Conservation (phyloP, 805 yeast species). For the Wickerhamomyces subpelliculosus region DNA sequence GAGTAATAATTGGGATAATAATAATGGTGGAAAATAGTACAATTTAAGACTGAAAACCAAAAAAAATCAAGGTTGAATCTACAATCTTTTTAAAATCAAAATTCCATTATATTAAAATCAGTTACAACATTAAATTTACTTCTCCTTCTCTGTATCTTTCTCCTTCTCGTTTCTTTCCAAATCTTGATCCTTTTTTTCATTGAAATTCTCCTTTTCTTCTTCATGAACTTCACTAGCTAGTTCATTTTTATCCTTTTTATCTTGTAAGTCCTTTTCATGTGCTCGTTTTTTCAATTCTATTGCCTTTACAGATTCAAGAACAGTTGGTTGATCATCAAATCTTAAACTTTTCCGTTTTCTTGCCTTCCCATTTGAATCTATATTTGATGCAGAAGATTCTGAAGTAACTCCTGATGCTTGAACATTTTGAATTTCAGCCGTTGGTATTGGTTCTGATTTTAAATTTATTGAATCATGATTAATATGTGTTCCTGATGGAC, state of each 20-base stretch:
- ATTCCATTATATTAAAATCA: too few species aligned
- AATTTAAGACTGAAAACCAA: too few species aligned
- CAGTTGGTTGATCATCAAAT: constrained; percentile 33
- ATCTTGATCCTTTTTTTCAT: background rate
- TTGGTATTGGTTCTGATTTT: constrained; percentile 8
- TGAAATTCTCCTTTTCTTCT: background rate
- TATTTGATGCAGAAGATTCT: constrained; percentile 3
- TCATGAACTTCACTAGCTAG: background rate
- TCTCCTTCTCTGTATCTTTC: background rate
- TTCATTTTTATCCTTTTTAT: background rate
- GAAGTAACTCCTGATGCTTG: constrained; percentile 14
- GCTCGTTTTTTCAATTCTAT: constrained; percentile 9
- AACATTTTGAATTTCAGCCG: constrained; percentile 15
- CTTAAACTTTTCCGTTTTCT: constrained; percentile 36
- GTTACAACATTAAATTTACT: background rate
- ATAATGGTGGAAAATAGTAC: too few species aligned
- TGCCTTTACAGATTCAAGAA: constrained; percentile 17
- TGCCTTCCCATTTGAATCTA: constrained; percentile 7
- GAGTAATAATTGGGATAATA: too few species aligned
- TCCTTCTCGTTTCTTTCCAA: background rate
- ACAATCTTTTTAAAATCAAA: too few species aligned
- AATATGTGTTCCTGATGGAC: background rate
- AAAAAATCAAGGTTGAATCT: too few species aligned
- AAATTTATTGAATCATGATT: background rate
- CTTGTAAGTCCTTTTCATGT: constrained; percentile 5